Percentiles rank a stretch among this genome's conserved stretches.
Evolutionary conservation across 306 rosid genomes (phyloP).

Genomic region (Mimosa bimucronata): DNA sequence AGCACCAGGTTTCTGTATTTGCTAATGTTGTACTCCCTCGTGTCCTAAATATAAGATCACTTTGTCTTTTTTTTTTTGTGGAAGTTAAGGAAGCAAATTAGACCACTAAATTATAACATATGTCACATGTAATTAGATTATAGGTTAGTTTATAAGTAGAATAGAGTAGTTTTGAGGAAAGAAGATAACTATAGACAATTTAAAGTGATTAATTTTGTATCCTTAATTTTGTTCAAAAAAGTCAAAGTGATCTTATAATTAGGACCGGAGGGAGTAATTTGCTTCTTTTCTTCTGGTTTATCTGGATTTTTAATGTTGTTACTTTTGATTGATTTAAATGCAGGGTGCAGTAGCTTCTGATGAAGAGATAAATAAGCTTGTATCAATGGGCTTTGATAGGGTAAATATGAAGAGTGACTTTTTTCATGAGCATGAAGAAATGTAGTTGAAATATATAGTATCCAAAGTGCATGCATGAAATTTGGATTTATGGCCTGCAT

Average conservation of each 20-base stretch:
- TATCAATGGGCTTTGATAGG: slow-evolving; percentile 97
- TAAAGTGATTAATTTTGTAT: no score
- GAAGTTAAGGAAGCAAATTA: no score
- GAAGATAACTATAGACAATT: no score
- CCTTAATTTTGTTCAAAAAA: no score
- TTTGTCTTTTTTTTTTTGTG: no score
- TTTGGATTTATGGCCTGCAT: slow-evolving; percentile 26
- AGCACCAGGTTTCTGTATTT: slow-evolving; percentile 63
- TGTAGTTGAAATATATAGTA: slow-evolving; percentile 24
- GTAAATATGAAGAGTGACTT: slow-evolving; percentile 46
- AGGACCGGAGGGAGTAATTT: no score
- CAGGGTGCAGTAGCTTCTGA: slow-evolving; percentile 76
- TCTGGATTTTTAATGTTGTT: slow-evolving; percentile 36
- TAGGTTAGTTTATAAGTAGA: no score
- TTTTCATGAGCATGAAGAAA: slow-evolving; percentile 29
- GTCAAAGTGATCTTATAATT: no score
- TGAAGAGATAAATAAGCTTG: slow-evolving; percentile 75
- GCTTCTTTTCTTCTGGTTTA: slow-evolving; percentile 26
- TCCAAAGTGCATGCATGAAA: slow-evolving; percentile 25
- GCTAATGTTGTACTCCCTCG: background rate
- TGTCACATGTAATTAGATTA: no score
- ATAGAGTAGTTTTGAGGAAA: no score
- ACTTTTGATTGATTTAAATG: slow-evolving; percentile 34
- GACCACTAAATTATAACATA: no score
- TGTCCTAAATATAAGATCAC: no score